Evolutionary conservation across 108 stramenopile genomes (phyloP), one percentile per base, ranked within the genome.

Genomic region (Cyclotella baltica): DNA sequence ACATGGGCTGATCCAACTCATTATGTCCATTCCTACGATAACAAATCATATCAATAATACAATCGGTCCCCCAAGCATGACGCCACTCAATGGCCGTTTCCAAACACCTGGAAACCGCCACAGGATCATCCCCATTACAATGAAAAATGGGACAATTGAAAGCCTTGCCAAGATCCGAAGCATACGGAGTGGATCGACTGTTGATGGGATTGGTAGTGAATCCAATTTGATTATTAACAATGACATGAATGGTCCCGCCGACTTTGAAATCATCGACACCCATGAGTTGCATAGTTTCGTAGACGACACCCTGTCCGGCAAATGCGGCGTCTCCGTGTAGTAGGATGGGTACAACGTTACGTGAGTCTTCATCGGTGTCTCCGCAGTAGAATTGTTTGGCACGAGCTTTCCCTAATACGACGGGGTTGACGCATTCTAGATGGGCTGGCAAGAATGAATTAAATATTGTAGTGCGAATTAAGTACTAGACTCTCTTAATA

Each of bases 291-390:
- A 99, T 98, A 28, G 98, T 97, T 82, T 99, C 99, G 80, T 99
- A 99, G 38, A 99, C 98, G 28, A 98, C 91, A 27, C 99, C 99
- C 84, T 99, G 98, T 34, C 99, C 99, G 8, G 98, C 97, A 84
- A 99, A 98, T 20, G 99, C 98, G 31, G 99, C 99, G 84, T 99
- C 99, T 51, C 99, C 99, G 75, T 99, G 99, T n/a, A 99, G 81
- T 23, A 99, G 82, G 62, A 99, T 93, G n/a, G 98, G 90, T 70
- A 99, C 95, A 67, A 87, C 87, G 57, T 92, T 92, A 40, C 90
- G 85, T 46, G 71, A 81, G 73, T 96, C 94, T 37, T 93, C 96
- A 23, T 79, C 76, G 16, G 88, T 89, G 76, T 98, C 90, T 22
- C 98, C 98, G 57, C 92, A 92, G 81, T 98, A 98, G 82, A 96